Conservation (phyloP, 257 asterid species). For the Solanum rostratum region DNA sequence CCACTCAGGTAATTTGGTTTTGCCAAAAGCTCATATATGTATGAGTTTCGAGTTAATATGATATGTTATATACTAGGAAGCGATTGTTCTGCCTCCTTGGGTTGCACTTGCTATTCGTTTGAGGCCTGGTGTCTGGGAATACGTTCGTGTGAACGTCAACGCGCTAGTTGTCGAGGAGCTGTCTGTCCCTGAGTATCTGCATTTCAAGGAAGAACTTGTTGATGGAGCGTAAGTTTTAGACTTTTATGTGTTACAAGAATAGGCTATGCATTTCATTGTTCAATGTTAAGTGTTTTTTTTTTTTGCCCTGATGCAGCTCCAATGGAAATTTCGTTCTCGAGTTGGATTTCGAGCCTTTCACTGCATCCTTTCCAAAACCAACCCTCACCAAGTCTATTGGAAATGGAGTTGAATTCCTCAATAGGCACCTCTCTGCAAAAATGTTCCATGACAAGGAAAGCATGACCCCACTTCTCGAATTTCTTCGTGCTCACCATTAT, state of each 20-base stretch:
- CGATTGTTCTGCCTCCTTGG: slow-evolving; percentile 87
- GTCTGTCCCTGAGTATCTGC: slow-evolving; percentile 69
- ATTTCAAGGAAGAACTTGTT: slow-evolving; percentile 85
- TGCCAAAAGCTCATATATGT: not conserved
- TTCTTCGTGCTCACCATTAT: slow-evolving; percentile 65
- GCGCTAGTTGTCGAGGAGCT: slow-evolving; percentile 67
- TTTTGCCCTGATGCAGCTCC: slow-evolving; percentile 28
- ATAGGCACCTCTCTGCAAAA: slow-evolving; percentile 90
- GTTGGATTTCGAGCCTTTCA: slow-evolving; percentile 91
- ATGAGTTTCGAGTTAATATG: not conserved
- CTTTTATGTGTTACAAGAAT: not conserved
- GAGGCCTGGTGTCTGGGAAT: slow-evolving; percentile 97
- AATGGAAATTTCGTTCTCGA: slow-evolving; percentile 82
- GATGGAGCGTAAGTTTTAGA: slow-evolving; percentile 46
- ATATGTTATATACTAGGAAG: slow-evolving; percentile 35
- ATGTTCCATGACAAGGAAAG: slow-evolving; percentile 94
- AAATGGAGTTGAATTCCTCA: slow-evolving; percentile 94
- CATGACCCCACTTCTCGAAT: slow-evolving; percentile 89
- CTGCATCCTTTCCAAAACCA: slow-evolving; percentile 84
- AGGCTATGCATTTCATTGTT: not conserved
- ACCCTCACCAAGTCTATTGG: slow-evolving; percentile 96
- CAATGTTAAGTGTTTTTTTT: not conserved
- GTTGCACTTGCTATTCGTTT: slow-evolving; percentile 88
- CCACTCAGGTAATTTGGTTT: slow-evolving; percentile 44
- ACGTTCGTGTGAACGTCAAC: slow-evolving; percentile 60